Percentiles rank a stretch among this genome's conserved stretches.
Evolutionary conservation across 2,329 filamentous ascomycete species (phyloP).

Genomic region (Pseudogymnoascus sp.): DNA sequence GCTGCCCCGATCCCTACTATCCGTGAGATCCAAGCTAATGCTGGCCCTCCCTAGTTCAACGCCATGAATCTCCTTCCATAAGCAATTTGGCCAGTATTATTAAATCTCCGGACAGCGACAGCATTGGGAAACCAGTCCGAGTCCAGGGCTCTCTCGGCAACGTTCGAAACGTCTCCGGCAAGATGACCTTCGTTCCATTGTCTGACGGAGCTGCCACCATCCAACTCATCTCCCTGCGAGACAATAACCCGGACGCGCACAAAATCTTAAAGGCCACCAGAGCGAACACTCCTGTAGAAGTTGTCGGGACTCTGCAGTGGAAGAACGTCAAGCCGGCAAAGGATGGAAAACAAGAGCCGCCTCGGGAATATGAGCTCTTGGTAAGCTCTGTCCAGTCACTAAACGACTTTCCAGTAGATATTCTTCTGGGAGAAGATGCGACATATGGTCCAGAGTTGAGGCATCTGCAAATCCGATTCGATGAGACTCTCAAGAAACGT

Average conservation of each 20-base stretch:
- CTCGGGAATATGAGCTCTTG: conserved; percentile 44
- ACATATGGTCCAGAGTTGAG: conserved; percentile 67
- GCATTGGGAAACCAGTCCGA: conserved; percentile 15
- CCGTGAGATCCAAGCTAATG: background rate
- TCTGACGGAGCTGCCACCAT: conserved; percentile 9
- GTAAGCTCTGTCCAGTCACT: conserved; percentile 57
- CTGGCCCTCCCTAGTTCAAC: background rate
- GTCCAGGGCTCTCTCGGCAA: conserved; percentile 20
- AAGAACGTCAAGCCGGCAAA: conserved; percentile 4
- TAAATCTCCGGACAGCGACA: conserved; percentile 13
- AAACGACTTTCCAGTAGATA: conserved; percentile 64
- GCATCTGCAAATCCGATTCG: conserved; percentile 78
- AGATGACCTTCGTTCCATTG: conserved; percentile 9
- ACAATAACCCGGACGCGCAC: background rate
- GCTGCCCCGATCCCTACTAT: background rate
- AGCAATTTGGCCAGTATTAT: conserved; percentile 11
- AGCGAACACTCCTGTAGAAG: conserved; percentile 13
- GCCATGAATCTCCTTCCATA: background rate
- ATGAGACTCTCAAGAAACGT: conserved; percentile 55
- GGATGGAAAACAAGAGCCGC: background rate
- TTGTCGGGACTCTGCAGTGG: conserved; percentile 12
- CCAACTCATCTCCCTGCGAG: conserved; percentile 8
- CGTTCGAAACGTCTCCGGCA: conserved; percentile 5
- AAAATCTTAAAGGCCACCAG: conserved; percentile 5
- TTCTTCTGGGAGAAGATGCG: conserved; percentile 64